Percentiles rank a stretch among this genome's conserved stretches.
These are phyloP conservation scores for Bromus sterilis DNA, from an alignment of 176 grass and related monocot species.

Conservation along the genomic window DNA sequence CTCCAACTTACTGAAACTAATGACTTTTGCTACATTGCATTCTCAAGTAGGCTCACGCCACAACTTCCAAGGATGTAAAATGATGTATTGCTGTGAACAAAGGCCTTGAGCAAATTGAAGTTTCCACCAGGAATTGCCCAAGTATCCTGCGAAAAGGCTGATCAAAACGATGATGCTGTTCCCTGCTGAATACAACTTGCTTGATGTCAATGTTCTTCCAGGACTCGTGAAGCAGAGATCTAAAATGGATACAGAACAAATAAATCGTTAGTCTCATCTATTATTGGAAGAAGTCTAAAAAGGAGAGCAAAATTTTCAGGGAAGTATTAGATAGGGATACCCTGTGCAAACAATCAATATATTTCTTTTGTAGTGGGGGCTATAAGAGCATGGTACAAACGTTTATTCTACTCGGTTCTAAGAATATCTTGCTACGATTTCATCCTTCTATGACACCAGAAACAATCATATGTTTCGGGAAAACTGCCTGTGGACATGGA, in stretches of 20 bases:
- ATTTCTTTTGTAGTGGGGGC: neutral
- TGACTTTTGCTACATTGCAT: neutral
- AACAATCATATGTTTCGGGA: neutral
- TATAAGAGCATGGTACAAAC: neutral
- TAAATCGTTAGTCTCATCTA: neutral
- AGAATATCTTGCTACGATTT: neutral
- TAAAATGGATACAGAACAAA: conserved; percentile 22
- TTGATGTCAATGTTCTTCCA: conserved; percentile 44
- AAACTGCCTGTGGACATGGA: neutral
- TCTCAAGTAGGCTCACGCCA: conserved; percentile 23
- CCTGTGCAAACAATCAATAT: neutral
- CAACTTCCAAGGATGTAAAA: conserved; percentile 19
- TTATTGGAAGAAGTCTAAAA: neutral
- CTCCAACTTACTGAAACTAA: neutral
- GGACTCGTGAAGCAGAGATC: conserved; percentile 67
- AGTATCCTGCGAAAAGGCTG: conserved; percentile 51
- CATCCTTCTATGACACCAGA: neutral
- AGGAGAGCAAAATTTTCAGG: neutral
- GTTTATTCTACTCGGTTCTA: neutral
- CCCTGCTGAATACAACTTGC: conserved; percentile 44
- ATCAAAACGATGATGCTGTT: conserved; percentile 37
- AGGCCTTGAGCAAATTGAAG: conserved; percentile 47
- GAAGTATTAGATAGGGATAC: neutral
- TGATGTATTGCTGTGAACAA: conserved; percentile 38
- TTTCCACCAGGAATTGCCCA: conserved; percentile 48